phyloP scores from a whole-genome alignment of 2,329 filamentous ascomycete species.

The Venturia asperata region DNA sequence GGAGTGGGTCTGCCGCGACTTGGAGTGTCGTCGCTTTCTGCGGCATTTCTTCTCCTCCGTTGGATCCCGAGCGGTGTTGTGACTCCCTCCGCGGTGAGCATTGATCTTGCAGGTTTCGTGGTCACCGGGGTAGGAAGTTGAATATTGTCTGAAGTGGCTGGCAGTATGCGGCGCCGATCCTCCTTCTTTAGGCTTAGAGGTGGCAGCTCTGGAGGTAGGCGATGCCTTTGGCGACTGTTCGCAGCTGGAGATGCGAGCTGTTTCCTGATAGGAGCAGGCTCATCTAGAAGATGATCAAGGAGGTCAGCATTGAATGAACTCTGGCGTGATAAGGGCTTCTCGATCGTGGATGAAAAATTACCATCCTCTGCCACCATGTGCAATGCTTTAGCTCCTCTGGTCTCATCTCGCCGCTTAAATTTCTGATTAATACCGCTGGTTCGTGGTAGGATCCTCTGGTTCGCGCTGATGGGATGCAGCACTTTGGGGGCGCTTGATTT shows the following conservation, averaged over 20 bases:
- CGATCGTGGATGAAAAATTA: background rate
- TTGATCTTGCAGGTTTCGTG: background rate
- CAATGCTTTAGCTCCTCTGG: slow-evolving; percentile 4
- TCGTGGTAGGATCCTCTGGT: slow-evolving; percentile 22
- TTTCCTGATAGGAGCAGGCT: slow-evolving; percentile 5
- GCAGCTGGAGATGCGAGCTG: slow-evolving; percentile 9
- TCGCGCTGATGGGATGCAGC: slow-evolving; percentile 23
- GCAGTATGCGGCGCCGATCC: background rate
- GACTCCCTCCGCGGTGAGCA: background rate
- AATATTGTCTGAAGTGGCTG: background rate
- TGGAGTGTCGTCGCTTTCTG: background rate
- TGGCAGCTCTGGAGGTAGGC: background rate
- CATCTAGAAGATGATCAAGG: slow-evolving; percentile 5
- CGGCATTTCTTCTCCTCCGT: background rate
- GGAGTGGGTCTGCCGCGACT: slow-evolving; percentile 1
- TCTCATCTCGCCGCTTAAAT: background rate
- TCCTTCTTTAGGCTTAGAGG: background rate
- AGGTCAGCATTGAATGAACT: slow-evolving; percentile 11
- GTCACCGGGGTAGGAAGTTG: background rate
- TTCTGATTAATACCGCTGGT: background rate
- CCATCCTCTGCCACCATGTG: slow-evolving; percentile 5
- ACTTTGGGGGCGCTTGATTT: slow-evolving; percentile 19
- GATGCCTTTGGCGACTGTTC: background rate
- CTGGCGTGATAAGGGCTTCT: background rate
- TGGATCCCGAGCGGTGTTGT: background rate